Evolutionary conservation across 2,329 filamentous ascomycete genomes (phyloP).

Genomic region (Teratosphaeriaceae sp.): DNA sequence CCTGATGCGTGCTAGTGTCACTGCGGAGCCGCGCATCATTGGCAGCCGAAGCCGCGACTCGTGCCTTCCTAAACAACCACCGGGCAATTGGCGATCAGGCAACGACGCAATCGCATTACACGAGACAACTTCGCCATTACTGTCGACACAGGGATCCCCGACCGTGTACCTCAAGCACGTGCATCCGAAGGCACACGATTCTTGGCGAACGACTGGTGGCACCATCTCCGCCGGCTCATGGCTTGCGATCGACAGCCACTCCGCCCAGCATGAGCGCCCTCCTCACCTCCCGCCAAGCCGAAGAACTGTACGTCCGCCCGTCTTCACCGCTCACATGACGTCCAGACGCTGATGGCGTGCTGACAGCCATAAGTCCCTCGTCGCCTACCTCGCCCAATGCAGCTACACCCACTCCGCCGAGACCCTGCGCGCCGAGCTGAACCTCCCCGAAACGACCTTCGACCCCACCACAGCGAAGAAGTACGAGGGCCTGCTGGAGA

Average conservation of each 20-base stretch:
- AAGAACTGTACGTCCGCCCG: constrained; percentile 68
- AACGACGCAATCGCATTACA: too few relatives aligned
- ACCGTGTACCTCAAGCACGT: too few relatives aligned
- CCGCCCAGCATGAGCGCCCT: constrained; percentile 59
- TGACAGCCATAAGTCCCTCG: constrained; percentile 81
- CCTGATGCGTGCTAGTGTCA: too few relatives aligned
- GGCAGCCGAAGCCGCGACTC: too few relatives aligned
- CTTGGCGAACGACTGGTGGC: background rate
- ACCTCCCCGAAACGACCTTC: constrained; percentile 60
- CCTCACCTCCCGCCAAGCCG: constrained; percentile 72
- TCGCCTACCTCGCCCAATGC: constrained; percentile 75
- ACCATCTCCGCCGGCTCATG: background rate
- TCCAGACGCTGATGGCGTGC: constrained; percentile 13
- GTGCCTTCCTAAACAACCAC: background rate
- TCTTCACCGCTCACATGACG: constrained; percentile 4
- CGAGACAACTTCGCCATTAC: too few relatives aligned
- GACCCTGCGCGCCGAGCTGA: constrained; percentile 69
- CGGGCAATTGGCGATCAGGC: too few relatives aligned
- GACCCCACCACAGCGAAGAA: constrained; percentile 82
- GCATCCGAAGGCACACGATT: too few relatives aligned
- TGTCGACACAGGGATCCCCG: too few relatives aligned
- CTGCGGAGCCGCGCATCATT: too few relatives aligned
- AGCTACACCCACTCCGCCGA: constrained; percentile 64
- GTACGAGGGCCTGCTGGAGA: constrained; percentile 89
- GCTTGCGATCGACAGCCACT: background rate